These are phyloP conservation scores for Thalassiosira livingstoniorum DNA, from an alignment of 352 stramenopile species.

Conservation along the genomic window DNA sequence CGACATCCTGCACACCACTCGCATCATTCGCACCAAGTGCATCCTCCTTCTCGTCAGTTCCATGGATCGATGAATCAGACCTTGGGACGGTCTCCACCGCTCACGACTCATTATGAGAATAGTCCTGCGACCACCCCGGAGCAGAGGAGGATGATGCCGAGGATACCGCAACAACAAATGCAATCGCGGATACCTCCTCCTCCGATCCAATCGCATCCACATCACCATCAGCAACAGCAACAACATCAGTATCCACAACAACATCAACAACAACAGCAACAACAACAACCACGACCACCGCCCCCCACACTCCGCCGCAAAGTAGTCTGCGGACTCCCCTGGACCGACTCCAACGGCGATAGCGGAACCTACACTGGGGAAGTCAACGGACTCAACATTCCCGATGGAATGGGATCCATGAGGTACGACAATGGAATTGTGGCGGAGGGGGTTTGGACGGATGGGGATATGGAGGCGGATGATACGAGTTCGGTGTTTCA, in stretches of 20 bases:
- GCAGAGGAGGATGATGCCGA: too few species aligned
- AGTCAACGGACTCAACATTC: slow-evolving; percentile 37
- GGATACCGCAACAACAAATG: too few species aligned
- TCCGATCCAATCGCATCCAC: not conserved
- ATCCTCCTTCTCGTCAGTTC: not conserved
- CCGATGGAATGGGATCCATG: slow-evolving; percentile 45
- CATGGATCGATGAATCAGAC: too few species aligned
- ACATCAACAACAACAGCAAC: slow-evolving; percentile 17
- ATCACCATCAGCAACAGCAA: not conserved
- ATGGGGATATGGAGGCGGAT: slow-evolving; percentile 41
- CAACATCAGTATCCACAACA: not conserved
- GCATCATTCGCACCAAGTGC: not conserved
- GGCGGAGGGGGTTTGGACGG: slow-evolving; percentile 34
- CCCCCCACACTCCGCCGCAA: slow-evolving; percentile 6
- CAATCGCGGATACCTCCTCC: slow-evolving; percentile 1
- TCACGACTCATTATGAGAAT: slow-evolving; percentile 21
- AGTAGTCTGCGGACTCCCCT: slow-evolving; percentile 44
- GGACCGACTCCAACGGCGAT: slow-evolving; percentile 22
- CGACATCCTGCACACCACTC: not conserved
- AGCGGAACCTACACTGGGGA: slow-evolving; percentile 46
- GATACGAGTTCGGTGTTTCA: not conserved
- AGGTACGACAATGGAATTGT: slow-evolving; percentile 42
- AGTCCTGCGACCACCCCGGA: not conserved
- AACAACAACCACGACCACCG: slow-evolving; percentile 10
- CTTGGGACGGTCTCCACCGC: too few species aligned